Evolutionary conservation across 2,329 filamentous ascomycete genomes (phyloP), one percentile per base, ranked within the genome.

Genomic region (Rhynchosporium agropyri): DNA sequence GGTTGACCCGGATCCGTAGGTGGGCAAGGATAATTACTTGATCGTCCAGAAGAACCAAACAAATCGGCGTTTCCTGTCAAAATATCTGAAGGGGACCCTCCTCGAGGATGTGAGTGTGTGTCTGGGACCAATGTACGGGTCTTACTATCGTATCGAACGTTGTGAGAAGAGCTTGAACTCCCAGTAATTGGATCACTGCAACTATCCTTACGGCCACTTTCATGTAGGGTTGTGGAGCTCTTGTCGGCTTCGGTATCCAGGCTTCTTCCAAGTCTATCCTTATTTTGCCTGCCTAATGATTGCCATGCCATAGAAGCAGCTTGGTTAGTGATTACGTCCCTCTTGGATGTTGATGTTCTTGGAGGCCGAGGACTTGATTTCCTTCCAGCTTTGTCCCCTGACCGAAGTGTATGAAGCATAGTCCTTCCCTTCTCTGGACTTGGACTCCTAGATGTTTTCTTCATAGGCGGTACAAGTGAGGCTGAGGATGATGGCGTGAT

Each of bases 221-320:
- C 72, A 29, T 64, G 28, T 6, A 74, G 60, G 5, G 67, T 65
- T 5, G 67, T 58, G 20, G 64, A 69, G 60, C 71, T 74, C 42
- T 66, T 63, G 61, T 67, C 63, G 20, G 63, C 36, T 33, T 74
- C 71, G 31, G 63, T 29, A 66, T 73, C 71, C 36, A 73, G 60
- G 57, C 67, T 72, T 40, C 68, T 63, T 26, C 70, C 71, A 33
- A 71, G 63, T 64, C 62, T 70, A 54, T 73, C 73, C 57, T 65
- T 71, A 10, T 56, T 57, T 57, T 55, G 61, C 58, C 64, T 71
- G n/a, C 62, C 61, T n/a, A 69, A 45, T 36, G 72, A 71, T 51
- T 71, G 67, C 71, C 87, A 89, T 38, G 87, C 87, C 58, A 89
- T 71, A 3, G 83, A 84, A 31, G 87, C 87, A 46, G 87, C 87